Evolutionary conservation across 495 filamentous ascomycete genomes (phyloP), one percentile per base, ranked within the genome.

Genomic region (Aspergillus mulundensis): DNA sequence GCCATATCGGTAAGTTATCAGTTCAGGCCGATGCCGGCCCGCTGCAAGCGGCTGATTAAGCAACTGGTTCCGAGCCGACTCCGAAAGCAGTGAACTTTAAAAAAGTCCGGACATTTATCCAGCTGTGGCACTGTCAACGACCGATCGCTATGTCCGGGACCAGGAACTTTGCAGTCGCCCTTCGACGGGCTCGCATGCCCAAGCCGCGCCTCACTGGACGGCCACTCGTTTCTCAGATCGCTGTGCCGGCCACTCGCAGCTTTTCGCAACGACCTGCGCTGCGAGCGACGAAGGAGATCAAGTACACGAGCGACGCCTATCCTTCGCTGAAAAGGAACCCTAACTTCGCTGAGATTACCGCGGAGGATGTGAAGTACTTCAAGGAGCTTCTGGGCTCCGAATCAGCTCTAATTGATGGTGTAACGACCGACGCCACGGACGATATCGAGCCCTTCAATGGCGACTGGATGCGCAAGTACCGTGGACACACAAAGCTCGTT

Each of bases 381-480:
- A 80, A 85, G 60, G 71, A 79, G 6, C 73, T 97, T 5, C 78
- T 97, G 36, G 88, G 90, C 47, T 78, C 77, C 19, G 81, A 84
- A 39, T 87, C 87, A 8, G 90, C 91, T n/a, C 77, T 96, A 41
- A 82, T 96, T 50, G 88, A 97, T 61, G 89, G 89, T 43, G 79
- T 94, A 38, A 87, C 87, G 5, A 71, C 79, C 61, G 84, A 88
- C 65, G 83, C 84, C 18, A 70, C 78, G 0, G 86, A 87, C 58
- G 94, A 98, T 64, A 77, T 97, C 53, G 90, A 93, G 64, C 83
- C 91, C 15, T 97, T 90, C 81, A 98, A 98, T 75, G 84, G 82
- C 61, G 94, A 98, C 75, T 98, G 94, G 94, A 97, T 97, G 95
- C 84, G 89, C 69, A 98, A 98, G 71, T 98, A 97, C 76, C 86